These are phyloP conservation scores for Globisporangium acanthophoron DNA, from an alignment of 352 stramenopile genomes.

Conservation along the genomic window DNA sequence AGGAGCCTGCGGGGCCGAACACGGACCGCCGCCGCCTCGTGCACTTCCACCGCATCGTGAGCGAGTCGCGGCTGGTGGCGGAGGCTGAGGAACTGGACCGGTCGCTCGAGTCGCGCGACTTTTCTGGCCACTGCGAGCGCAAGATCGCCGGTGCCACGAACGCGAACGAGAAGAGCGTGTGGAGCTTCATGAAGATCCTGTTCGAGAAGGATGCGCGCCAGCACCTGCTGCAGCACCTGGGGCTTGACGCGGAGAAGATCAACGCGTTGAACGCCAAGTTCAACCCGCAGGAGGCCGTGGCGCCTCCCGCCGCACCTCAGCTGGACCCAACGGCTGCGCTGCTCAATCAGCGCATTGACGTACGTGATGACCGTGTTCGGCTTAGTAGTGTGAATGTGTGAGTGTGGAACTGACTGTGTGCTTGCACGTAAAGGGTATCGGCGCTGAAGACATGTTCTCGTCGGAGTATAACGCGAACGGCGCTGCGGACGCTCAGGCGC, in stretches of 20 bases:
- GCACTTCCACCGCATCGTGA: slow-evolving; percentile 78
- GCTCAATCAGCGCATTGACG: slow-evolving; percentile 70
- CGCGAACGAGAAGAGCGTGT: slow-evolving; percentile 74
- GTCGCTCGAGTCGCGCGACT: slow-evolving; percentile 87
- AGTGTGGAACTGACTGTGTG: slow-evolving; percentile 6
- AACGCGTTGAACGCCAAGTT: slow-evolving; percentile 81
- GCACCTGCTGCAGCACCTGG: slow-evolving; percentile 92
- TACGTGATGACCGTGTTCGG: slow-evolving; percentile 23
- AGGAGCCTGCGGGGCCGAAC: slow-evolving; percentile 44
- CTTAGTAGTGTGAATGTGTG: background rate
- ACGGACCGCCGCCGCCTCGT: slow-evolving; percentile 63
- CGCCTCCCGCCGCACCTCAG: slow-evolving; percentile 17
- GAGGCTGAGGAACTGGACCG: slow-evolving; percentile 89
- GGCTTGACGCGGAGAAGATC: slow-evolving; percentile 93
- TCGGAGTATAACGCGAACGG: slow-evolving; percentile 57
- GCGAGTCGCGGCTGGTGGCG: slow-evolving; percentile 74
- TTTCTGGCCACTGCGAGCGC: slow-evolving; percentile 90
- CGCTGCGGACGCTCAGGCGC: slow-evolving; percentile 6
- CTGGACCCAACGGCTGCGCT: slow-evolving; percentile 42
- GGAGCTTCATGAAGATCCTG: slow-evolving; percentile 92
- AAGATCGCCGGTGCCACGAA: slow-evolving; percentile 68
- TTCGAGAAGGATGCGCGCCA: slow-evolving; percentile 95
- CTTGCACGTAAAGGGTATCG: slow-evolving; percentile 34
- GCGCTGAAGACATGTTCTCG: slow-evolving; percentile 74
- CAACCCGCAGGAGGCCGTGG: slow-evolving; percentile 36